Base-by-base conservation (phyloP, 2,329 filamentous ascomycete genomes). In the Akanthomyces uredinophilus region DNA sequence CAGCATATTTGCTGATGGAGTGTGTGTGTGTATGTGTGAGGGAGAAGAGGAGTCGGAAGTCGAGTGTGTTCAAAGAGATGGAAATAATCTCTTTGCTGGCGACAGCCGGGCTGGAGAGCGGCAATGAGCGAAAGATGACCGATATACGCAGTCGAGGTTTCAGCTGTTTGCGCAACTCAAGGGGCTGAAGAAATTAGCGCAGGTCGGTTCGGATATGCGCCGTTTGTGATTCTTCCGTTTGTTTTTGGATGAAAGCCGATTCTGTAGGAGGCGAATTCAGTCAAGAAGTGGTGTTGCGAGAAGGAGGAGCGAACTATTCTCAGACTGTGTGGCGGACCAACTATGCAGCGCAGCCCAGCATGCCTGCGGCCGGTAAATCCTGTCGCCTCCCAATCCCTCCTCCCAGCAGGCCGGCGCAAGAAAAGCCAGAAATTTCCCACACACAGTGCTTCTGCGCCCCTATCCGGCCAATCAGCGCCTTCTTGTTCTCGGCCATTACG, bases 1-100 rank as follows among this genome's bases (percentile, higher is more conserved):
- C 64, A 81, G 71, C 79, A 82, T 82, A 63, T 69, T 77, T 66
- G 61, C 32, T 56, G 65, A 64, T 13, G 22, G 52, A 61, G 20
- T 56, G 27, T 58, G 53, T 60, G 49, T 56, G 39, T 47, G 32
- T 35, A 6, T 8, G 32, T 35, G 46, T 35, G 20, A 39, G 59
- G 55, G 41, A 35, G 61, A 2, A 7, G 11, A 50, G 54, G 27
- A 18, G 5, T 43, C 52, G 60, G 29, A 50, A 16, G 32, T 62
- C 41, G 63, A 53, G 62, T 54, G 41, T 50, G 56, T 59, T 57
- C 49, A 46, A 60, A 29, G 43, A 63, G 53, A 50, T 41, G 54
- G 41, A 24, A 32, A 54, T 27, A 41, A 37, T 54, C 47, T 52
- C 32, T 51, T 20, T 55, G 44, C 61, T 50, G n/a, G 51, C 41